Conservation (phyloP, 1,284 basidiomycete genomes). For the Xerocomus amazonicus region DNA sequence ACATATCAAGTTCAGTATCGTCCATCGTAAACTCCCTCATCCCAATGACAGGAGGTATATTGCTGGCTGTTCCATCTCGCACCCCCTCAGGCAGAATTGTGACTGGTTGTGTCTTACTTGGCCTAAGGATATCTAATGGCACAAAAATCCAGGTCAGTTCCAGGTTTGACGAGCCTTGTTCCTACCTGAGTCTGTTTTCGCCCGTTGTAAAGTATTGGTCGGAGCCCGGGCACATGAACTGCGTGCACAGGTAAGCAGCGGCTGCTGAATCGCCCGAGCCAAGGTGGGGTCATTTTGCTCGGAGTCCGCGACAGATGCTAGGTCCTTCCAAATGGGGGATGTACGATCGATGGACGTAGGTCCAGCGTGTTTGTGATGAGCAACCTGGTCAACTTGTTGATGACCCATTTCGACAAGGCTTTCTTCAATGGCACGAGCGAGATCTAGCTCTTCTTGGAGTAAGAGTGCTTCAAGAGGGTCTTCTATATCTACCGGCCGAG, state of each 20-base stretch:
- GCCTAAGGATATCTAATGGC: slow-evolving; percentile 6
- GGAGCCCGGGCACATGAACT: not conserved
- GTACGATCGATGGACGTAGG: slow-evolving; percentile 5
- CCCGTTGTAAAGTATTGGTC: not conserved
- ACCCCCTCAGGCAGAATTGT: slow-evolving; percentile 2
- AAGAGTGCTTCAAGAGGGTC: slow-evolving; percentile 21
- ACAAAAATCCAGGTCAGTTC: slow-evolving; percentile 2
- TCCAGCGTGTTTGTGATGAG: slow-evolving; percentile 10
- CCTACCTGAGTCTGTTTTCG: slow-evolving; percentile 9
- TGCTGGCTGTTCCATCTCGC: slow-evolving; percentile 8
- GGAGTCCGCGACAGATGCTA: slow-evolving; percentile 7
- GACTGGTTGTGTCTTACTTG: too few species aligned
- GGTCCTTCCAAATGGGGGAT: slow-evolving; percentile 10
- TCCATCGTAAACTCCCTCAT: slow-evolving; percentile 60
- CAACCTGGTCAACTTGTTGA: slow-evolving; percentile 29
- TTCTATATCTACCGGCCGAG: slow-evolving; percentile 14
- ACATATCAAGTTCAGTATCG: slow-evolving; percentile 48
- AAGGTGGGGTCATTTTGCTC: slow-evolving; percentile 11
- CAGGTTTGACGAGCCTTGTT: not conserved
- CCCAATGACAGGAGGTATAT: slow-evolving; percentile 56
- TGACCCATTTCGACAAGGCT: slow-evolving; percentile 42
- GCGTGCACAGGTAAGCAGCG: slow-evolving; percentile 14
- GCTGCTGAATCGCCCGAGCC: slow-evolving; percentile 24
- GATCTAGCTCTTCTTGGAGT: slow-evolving; percentile 42
- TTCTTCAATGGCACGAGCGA: slow-evolving; percentile 72